Conservation (phyloP, 2,329 filamentous ascomycete species). For the Colletotrichum brevisporum region DNA sequence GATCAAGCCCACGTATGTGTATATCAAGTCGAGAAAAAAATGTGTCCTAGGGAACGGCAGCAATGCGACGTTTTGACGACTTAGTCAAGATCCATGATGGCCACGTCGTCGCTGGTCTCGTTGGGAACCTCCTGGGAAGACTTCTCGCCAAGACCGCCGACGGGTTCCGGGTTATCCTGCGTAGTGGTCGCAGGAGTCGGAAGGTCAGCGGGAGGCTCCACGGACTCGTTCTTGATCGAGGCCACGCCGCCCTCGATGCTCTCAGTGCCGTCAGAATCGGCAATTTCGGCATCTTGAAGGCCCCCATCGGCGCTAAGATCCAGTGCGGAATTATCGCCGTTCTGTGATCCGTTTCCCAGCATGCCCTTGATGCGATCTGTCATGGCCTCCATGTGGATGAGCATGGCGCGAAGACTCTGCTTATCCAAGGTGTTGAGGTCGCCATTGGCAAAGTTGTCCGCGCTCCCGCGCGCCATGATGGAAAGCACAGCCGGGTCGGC, state of each 20-base stretch:
- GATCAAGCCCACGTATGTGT: not conserved
- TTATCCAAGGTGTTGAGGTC: conserved; percentile 59
- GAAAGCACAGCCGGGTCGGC: conserved; percentile 61
- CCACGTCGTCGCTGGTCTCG: conserved; percentile 47
- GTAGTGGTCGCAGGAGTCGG: conserved; percentile 41
- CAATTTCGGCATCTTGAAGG: conserved; percentile 29
- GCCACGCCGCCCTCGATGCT: conserved; percentile 23
- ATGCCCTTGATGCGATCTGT: conserved; percentile 57
- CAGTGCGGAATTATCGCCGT: not conserved
- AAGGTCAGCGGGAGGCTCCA: conserved; percentile 36
- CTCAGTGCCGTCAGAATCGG: conserved; percentile 15
- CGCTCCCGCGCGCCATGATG: conserved; percentile 64
- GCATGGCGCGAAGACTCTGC: conserved; percentile 62
- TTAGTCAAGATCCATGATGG: conserved; percentile 58
- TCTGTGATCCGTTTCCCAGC: conserved; percentile 47
- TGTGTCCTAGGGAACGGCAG: not conserved
- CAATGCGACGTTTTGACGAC: not conserved
- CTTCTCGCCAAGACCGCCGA: conserved; percentile 39
- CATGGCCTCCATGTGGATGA: conserved; percentile 62
- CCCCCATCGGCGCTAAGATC: not conserved
- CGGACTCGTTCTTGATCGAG: conserved; percentile 34
- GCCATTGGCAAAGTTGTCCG: conserved; percentile 57
- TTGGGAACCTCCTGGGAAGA: conserved; percentile 39
- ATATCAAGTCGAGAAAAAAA: not conserved
- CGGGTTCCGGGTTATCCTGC: conserved; percentile 48